These are phyloP conservation scores for Rhodotorula sp. DNA, from an alignment of 1,284 basidiomycete species.

Conservation along the genomic window DNA sequence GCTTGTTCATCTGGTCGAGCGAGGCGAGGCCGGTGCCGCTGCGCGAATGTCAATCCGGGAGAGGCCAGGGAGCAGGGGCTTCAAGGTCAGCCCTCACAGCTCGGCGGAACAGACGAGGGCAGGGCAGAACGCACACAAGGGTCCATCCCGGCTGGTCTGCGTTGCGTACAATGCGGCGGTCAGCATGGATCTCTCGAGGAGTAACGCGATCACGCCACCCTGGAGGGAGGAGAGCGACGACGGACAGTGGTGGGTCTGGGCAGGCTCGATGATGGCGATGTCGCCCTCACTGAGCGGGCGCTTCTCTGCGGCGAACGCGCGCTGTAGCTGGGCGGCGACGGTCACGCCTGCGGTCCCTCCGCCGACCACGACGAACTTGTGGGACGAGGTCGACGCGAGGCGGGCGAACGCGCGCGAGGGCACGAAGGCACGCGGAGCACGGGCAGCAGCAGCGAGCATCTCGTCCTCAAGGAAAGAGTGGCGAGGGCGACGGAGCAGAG, in stretches of 20 bases:
- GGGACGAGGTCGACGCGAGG: slow-evolving; percentile 6
- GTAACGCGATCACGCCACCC: slow-evolving; percentile 18
- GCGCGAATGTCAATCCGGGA: slow-evolving; percentile 2
- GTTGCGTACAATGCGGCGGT: not conserved
- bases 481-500: not conserved
- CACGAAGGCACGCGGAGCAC: not conserved
- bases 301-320: slow-evolving; percentile 69
- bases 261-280: slow-evolving; percentile 77
- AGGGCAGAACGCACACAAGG: slow-evolving; percentile 28
- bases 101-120: not conserved
- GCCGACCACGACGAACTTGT: slow-evolving; percentile 51
- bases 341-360: slow-evolving; percentile 52
- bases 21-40: slow-evolving; percentile 70
- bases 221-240: not conserved
- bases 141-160: slow-evolving; percentile 45
- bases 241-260: slow-evolving; percentile 73
- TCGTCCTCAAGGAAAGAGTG: too few relatives aligned
- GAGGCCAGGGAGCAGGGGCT: too few relatives aligned
- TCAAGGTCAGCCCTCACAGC: not conserved
- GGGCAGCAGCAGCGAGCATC: not conserved
- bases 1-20: slow-evolving; percentile 69
- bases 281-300: slow-evolving; percentile 70
- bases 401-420: slow-evolving; percentile 12
- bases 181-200: not conserved
- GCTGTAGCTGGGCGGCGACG: slow-evolving; percentile 60